Base-by-base conservation (phyloP, 345 rosid species). In the Eucalyptus viminalis region DNA sequence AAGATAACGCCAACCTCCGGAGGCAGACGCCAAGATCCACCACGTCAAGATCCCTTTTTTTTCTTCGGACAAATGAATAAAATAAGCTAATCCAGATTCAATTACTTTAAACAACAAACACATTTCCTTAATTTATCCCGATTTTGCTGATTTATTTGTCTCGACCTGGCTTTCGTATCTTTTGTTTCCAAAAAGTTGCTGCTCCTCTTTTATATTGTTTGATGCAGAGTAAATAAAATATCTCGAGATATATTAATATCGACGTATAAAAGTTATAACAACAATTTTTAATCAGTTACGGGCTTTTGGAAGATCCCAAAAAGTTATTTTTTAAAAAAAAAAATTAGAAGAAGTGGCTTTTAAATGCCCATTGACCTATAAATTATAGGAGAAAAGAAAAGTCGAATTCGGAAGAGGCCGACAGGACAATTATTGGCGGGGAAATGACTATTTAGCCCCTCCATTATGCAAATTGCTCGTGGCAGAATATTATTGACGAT, bases 201-300 rank as follows among this genome's bases (percentile, higher is more conserved):
- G 62, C 29, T 56, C 62, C 29, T 56, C 29, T 56, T 56, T 56
- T 24, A 10, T 56, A 56, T 56, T 9, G 62, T 25, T 56, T 24
- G 29, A 24, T 9, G 29, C 29, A 56, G 29, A 24, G 0, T 21
- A 56, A 0, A 24, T 56, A 10, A 10, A 10, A 56, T 56, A 24
- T 24, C 62, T 56, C 13, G 29, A 9, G 29, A 56, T 56, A 22
- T 24, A 22, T 56, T 25, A 56, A 56, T 56, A 56, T 56, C 13
- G 13, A 56, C 29, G 6, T 24, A 1, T 56, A 56, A 24, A 24
- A 56, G 62, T 56, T 24, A 56, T 11, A 25, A 56, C 62, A 4
- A 1, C 29, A 56, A 56, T 56, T 56, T 56, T 56, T 56, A 1
- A 56, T 56, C 1, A 24, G 62, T 43, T 43, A 43, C 43, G 43